Conservation (phyloP, 108 stramenopile species). For the Cyclostephanos tholiformis region DNA sequence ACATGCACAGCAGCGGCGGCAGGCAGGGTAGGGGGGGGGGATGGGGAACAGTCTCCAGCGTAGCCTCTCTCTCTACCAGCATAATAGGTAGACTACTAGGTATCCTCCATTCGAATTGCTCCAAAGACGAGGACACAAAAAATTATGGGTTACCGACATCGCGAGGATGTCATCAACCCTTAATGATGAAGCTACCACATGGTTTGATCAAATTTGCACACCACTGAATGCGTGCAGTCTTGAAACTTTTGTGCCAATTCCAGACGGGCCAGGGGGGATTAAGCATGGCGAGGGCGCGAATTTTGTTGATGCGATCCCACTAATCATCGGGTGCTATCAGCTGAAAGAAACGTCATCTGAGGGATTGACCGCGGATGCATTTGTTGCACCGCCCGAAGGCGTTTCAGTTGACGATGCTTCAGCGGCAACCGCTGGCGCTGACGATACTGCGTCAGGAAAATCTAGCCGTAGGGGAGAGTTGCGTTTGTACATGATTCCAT, state of each 20-base stretch:
- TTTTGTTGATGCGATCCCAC: conserved; percentile 19
- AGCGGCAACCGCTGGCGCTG: not conserved
- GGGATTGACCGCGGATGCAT: conserved; percentile 1
- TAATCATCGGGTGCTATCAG: conserved; percentile 81
- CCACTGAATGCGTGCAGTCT: conserved; percentile 79
- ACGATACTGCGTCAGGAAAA: not conserved
- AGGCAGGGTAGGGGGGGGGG: no score
- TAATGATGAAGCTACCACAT: conserved; percentile 3
- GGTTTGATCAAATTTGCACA: conserved; percentile 52
- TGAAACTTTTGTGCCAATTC: conserved; percentile 47
- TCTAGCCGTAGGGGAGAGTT: conserved; percentile 46
- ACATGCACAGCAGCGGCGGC: no score
- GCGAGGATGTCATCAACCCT: not conserved
- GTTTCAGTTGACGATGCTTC: conserved; percentile 1
- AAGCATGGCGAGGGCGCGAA: not conserved
- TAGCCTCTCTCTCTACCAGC: no score
- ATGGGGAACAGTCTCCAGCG: no score
- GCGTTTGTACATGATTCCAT: conserved; percentile 38
- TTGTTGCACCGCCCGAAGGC: not conserved
- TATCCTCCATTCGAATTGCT: no score
- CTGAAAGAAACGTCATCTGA: conserved; percentile 52
- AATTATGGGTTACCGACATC: not conserved
- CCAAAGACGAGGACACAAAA: no score
- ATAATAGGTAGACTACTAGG: no score
- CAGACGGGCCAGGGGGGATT: not conserved